Percentiles rank a stretch among this genome's conserved stretches.
Evolutionary conservation across 208 protist genomes (phyloP).

Genomic region (Crithidia fasciculata): DNA sequence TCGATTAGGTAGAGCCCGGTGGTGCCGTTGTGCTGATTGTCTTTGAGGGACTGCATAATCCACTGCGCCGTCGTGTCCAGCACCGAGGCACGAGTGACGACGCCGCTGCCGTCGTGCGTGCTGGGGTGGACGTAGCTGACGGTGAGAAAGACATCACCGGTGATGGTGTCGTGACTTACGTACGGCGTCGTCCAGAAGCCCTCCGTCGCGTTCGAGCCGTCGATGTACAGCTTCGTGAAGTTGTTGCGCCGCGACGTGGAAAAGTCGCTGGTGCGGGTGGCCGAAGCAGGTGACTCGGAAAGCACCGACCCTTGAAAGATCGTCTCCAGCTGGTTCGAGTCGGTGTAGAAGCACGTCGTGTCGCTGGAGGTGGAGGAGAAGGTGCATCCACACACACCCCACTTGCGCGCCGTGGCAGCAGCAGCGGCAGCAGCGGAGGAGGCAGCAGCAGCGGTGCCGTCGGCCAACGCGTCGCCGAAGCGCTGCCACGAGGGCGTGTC

Average conservation of each 20-base stretch:
- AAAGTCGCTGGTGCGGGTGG: conserved; percentile 17
- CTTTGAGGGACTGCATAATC: conserved; percentile 31
- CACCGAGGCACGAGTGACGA: conserved; percentile 36
- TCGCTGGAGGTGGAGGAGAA: conserved; percentile 21
- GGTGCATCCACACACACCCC: conserved; percentile 48
- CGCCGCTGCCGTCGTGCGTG: conserved; percentile 21
- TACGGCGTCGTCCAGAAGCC: conserved; percentile 59
- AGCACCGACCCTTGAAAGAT: conserved; percentile 34
- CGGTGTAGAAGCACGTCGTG: conserved; percentile 50
- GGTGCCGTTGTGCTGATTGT: conserved; percentile 38
- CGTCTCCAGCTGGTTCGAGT: conserved; percentile 30
- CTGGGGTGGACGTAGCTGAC: conserved; percentile 55
- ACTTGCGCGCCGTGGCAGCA: conserved; percentile 14
- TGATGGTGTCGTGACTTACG: conserved; percentile 30
- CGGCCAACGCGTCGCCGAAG: not conserved
- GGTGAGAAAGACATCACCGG: conserved; percentile 10
- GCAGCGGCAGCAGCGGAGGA: not conserved
- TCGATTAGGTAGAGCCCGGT: conserved; percentile 51
- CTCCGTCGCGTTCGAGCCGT: conserved; percentile 2
- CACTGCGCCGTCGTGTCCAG: conserved; percentile 42
- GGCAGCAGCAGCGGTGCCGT: not conserved
- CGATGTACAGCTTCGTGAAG: conserved; percentile 35
- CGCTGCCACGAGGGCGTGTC: too few species aligned
- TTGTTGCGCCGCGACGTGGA: conserved; percentile 19
- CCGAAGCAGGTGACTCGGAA: conserved; percentile 8